Percentiles rank a stretch among this genome's conserved stretches.
These are phyloP conservation scores for barrel medic (Medicago truncatula) DNA, from an alignment of 306 rosid species.

Conservation along the genomic window DNA sequence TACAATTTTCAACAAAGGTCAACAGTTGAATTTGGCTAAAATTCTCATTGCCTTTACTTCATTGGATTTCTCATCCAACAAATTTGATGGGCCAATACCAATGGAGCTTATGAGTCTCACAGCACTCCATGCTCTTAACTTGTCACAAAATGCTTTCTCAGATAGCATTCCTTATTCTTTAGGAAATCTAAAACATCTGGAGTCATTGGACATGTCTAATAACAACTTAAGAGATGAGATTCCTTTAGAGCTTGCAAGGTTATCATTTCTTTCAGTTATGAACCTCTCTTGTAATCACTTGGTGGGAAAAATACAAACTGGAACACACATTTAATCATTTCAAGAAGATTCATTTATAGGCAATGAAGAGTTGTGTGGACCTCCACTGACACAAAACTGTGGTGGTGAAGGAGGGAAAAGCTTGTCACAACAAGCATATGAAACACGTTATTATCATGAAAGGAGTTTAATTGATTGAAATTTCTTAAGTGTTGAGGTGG, in stretches of 20 bases:
- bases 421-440: too few species aligned
- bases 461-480: constrained; percentile 11
- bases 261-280: not conserved
- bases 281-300: not conserved
- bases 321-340: constrained; percentile 4
- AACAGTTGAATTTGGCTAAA: not conserved
- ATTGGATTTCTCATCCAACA: constrained; percentile 4
- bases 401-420: not conserved
- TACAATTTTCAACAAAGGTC: constrained; percentile 2
- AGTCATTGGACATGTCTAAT: not conserved
- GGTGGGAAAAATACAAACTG: constrained; percentile 7
- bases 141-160: constrained; percentile 17
- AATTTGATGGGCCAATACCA: constrained; percentile 14
- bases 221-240: constrained; percentile 5
- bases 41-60: not conserved
- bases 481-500: constrained; percentile 4
- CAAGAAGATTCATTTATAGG: not conserved
- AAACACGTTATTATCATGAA: not conserved
- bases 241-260: not conserved
- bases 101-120: not conserved
- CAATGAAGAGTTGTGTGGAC: not conserved
- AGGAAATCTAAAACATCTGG: constrained; percentile 2
- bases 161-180: not conserved
- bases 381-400: not conserved
- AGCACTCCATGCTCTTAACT: constrained; percentile 17